Conservation (phyloP, 768 basidiomycete genomes). For the Boletus sp. region DNA sequence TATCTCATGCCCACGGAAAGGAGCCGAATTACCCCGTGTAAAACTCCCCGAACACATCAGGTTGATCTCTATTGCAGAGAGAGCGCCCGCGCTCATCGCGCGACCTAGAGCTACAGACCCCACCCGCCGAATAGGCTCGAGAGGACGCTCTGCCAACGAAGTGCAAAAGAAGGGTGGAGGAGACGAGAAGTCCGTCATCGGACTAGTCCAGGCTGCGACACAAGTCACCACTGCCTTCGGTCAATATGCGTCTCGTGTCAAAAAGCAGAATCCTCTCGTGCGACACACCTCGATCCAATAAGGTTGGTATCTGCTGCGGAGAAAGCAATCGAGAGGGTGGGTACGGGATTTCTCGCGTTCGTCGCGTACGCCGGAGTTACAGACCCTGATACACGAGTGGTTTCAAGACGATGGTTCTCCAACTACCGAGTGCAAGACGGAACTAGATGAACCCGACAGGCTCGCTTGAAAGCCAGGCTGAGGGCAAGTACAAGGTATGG, state of each 20-base stretch:
- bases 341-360: no score
- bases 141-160: no score
- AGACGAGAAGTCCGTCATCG: not conserved
- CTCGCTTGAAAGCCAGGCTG: not conserved
- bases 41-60: no score
- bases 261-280: not conserved
- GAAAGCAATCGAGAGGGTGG: not conserved
- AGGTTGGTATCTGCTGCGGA: not conserved
- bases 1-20: no score
- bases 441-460: not conserved
- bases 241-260: not conserved
- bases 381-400: not conserved
- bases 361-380: not conserved
- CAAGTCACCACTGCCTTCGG: not conserved
- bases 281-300: not conserved
- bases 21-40: no score
- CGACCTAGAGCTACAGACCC: no score
- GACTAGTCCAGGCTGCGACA: not conserved
- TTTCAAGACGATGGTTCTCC: not conserved
- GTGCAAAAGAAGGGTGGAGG: no score
- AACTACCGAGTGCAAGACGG: not conserved
- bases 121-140: no score
- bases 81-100: no score
- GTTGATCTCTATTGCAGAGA: no score
- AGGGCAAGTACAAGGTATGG: not conserved